Evolutionary conservation across 129 eudicot species (phyloP).

Genomic region (Glebionis coronaria): DNA sequence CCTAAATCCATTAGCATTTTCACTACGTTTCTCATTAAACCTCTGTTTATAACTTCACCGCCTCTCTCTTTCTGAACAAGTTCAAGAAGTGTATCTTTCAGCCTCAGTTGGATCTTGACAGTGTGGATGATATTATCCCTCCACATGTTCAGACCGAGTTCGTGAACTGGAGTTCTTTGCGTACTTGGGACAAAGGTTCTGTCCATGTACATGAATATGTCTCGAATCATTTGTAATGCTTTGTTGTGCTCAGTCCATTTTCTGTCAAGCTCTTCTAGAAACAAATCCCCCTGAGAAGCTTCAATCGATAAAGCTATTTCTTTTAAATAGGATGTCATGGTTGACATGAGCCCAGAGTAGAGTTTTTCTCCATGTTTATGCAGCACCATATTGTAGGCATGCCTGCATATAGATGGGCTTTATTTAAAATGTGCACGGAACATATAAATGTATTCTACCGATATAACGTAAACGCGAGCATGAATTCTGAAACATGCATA

Average conservation of each 20-base stretch:
- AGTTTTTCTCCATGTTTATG: conserved; percentile 66
- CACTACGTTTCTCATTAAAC: conserved; percentile 62
- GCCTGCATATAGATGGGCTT: conserved; percentile 32
- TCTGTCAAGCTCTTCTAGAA: conserved; percentile 57
- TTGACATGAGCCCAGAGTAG: conserved; percentile 56
- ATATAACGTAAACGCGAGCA: not conserved
- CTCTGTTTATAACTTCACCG: conserved; percentile 58
- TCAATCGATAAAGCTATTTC: conserved; percentile 52
- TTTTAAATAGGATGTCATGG: conserved; percentile 57
- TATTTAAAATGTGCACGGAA: not conserved
- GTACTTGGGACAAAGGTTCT: conserved; percentile 62
- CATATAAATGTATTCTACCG: not conserved
- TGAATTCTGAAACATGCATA: no score
- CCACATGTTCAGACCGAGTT: conserved; percentile 66
- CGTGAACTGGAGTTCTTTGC: conserved; percentile 66
- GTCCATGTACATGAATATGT: conserved; percentile 77
- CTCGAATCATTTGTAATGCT: conserved; percentile 67
- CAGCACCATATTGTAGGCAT: conserved; percentile 69
- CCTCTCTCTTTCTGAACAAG: conserved; percentile 48
- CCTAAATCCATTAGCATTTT: conserved; percentile 68
- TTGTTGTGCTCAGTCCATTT: conserved; percentile 74
- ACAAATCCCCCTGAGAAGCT: conserved; percentile 51
- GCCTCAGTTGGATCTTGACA: conserved; percentile 45
- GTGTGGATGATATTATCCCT: conserved; percentile 52
- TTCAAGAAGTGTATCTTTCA: conserved; percentile 52